Evolutionary conservation across 768 basidiomycete species (phyloP), one percentile per base, ranked within the genome.

Genomic region (Agaricus sinodeliciosus): DNA sequence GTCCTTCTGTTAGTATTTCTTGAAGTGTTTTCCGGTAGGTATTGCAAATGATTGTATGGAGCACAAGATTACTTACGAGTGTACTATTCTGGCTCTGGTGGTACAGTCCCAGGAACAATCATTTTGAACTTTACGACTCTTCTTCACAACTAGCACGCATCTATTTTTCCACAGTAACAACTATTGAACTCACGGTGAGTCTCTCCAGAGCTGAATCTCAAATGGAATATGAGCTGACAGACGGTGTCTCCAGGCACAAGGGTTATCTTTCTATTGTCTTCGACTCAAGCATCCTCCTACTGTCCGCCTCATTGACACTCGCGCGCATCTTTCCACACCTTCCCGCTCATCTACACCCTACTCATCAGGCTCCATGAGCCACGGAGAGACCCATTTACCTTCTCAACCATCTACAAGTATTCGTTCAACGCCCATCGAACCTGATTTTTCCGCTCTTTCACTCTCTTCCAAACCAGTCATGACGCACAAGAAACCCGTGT

Each of bases 221-320:
- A 22, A 31, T 26, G 54, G 36, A 44, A 42, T 43, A 25, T 26
- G 45, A 12, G 55, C 26, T 49, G 28, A 40, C 28, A 48, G 36
- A 37, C 28, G 48, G 37, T 16, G 54, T 53, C 15, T 46, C 16
- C 56, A 90, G 88, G 69, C 78, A 41, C 67, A 78, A 49, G 58
- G 71, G 9, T 62, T 69, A 28, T 87, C 84, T 3, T 76, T 72
- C 53, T 69, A 74, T 45, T 70, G 79, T 13, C 71, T 91, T 31
- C 80, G 77, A 35, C 63, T 90, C 5, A 83, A 84, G 54, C 81
- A 77, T 15, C 85, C 89, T 1, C 87, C 88, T 9, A 62, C 79
- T 2, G 81, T 91, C 47, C 83, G 85, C 41, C 78, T 91, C 22
- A 75, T 89, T 42, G 77, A 85, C 60, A 77, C 80, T 7, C 73